Base-by-base conservation (phyloP, 495 filamentous ascomycete species). In the Tuber magnatum region DNA sequence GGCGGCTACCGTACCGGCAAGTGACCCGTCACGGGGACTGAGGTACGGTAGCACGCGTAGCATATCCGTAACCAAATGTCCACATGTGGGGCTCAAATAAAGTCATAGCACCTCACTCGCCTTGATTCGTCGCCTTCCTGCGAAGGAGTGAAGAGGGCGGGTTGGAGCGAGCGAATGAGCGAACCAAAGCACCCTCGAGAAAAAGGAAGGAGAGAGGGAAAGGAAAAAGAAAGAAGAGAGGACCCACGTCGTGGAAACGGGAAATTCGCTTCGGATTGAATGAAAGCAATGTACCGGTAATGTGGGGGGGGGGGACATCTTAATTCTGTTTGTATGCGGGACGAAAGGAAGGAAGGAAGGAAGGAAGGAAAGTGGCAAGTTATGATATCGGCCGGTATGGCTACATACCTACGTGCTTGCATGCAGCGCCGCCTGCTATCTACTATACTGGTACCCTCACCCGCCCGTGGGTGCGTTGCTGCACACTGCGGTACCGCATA, bases 81-180 rank as follows among this genome's bases (percentile, higher is more conserved):
- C 10, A 61, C 51, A 32, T 61, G 51, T 61, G 51, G 28, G 51
- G 51, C 51, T 32, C n/a, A 61, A 32, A 32, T 16, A 32, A 51
- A 61, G 51, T 61, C 51, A 61, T 22, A 61, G 51, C 51, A 61
- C 51, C 51, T 61, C 51, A 61, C 51, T 61, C 51, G 51, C 51
- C 10, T 32, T 61, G 51, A n/a, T n/a, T 16, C 28, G n/a, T 32
- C 51, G 51, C 51, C 0, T 16, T 61, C n/a, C 51, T 61, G n/a
- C 51, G 51, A 32, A 16, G 22, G n/a, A 61, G 51, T 32, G 24
- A 61, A n/a, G 7, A 1, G 7, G n/a, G 51, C 12, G 28, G 51
- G n/a, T 16, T 6, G 51, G 51, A 5, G 28, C 51, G 51, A 61
- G 48, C 2, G 48, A 46, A 16, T 7, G 39, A 40, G 7, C 22